A percentile compares a stretch with the other conserved stretches of the same genome.
Evolutionary conservation across 768 basidiomycete genomes (phyloP).

Genomic region (Pulveroboletus sp.): DNA sequence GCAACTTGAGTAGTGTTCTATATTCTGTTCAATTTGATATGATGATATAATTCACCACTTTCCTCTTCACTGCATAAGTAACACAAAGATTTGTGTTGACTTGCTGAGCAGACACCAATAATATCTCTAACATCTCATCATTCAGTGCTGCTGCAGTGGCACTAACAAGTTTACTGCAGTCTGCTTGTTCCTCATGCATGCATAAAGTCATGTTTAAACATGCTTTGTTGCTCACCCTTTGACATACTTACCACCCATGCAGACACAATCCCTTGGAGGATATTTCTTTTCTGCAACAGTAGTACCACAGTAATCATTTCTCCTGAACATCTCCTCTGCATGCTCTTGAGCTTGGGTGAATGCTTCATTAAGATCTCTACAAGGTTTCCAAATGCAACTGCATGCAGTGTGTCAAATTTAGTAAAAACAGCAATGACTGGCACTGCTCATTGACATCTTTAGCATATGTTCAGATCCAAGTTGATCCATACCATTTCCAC

Average conservation of each 20-base stretch:
- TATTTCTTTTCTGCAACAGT: not conserved
- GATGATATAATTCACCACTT: not conserved
- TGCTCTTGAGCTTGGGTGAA: too few species aligned
- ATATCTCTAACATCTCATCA: slow-evolving; percentile 1
- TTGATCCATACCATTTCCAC: slow-evolving; percentile 11
- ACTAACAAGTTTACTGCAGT: not conserved
- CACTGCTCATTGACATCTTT: too few species aligned
- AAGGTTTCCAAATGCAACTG: too few species aligned
- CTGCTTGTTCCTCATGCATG: not conserved
- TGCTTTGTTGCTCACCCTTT: not conserved
- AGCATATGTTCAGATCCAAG: not conserved
- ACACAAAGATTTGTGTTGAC: not conserved
- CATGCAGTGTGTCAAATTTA: too few species aligned
- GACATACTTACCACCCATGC: not conserved
- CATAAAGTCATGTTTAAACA: not conserved
- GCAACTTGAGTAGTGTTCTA: too few species aligned
- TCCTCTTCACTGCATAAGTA: not conserved
- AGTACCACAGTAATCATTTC: too few species aligned
- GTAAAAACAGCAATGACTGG: too few species aligned
- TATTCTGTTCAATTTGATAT: not conserved
- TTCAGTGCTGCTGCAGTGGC: not conserved
- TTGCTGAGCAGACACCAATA: not conserved
- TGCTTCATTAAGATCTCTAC: too few species aligned
- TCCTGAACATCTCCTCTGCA: too few species aligned
- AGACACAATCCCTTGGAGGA: not conserved